phyloP scores from a whole-genome alignment of 345 rosid genomes.

The Eutrema japonicum region DNA sequence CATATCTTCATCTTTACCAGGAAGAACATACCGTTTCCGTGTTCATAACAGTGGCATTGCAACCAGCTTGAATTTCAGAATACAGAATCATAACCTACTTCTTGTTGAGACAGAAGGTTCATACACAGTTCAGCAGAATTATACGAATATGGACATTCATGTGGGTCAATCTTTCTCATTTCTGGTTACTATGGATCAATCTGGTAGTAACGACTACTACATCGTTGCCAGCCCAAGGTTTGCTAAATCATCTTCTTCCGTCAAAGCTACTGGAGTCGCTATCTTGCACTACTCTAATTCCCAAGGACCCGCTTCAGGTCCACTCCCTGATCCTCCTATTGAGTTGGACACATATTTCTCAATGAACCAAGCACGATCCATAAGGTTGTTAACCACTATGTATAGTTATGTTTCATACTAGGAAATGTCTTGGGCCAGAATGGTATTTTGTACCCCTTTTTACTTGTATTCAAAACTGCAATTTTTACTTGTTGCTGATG shows the following conservation, averaged over 20 bases:
- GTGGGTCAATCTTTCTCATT: conserved; percentile 95
- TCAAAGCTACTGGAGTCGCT: conserved; percentile 68
- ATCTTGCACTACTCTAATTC: conserved; percentile 86
- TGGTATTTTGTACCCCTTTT: neutral
- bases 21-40: conserved; percentile 80
- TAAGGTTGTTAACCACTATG: conserved; percentile 68
- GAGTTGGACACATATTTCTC: conserved; percentile 74
- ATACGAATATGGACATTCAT: conserved; percentile 83
- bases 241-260: conserved; percentile 55
- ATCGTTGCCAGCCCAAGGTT: conserved; percentile 84
- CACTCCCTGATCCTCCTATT: conserved; percentile 84
- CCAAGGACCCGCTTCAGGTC: conserved; percentile 82
- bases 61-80: conserved; percentile 88
- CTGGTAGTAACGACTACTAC: conserved; percentile 79
- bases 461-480: neutral
- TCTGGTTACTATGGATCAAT: conserved; percentile 90
- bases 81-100: conserved; percentile 82
- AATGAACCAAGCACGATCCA: conserved; percentile 97
- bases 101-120: conserved; percentile 98
- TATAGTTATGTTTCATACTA: conserved; percentile 34
- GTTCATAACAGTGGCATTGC: conserved; percentile 88
- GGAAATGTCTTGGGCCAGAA: neutral
- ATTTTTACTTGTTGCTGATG: conserved; percentile 24
- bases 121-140: conserved; percentile 84
- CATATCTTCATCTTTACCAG: conserved; percentile 47